Percentiles rank a stretch among this genome's conserved stretches.
phyloP scores from a whole-genome alignment of 305 asterid species.

The Coffea humblotiana region DNA sequence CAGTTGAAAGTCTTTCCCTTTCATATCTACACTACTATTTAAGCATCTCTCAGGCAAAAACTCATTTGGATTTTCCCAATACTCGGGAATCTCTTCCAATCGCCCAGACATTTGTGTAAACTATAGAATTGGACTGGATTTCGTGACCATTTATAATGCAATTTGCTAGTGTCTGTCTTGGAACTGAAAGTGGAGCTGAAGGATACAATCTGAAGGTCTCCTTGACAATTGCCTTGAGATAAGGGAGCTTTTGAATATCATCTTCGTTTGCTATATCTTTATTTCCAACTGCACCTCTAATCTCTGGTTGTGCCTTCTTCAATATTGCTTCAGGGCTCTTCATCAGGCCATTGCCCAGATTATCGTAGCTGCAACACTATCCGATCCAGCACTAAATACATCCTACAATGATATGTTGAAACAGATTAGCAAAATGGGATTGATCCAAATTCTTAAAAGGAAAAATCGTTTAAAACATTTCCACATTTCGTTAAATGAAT shows the following conservation, averaged over 20 bases:
- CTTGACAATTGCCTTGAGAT: slow-evolving; percentile 24
- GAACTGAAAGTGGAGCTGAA: no score
- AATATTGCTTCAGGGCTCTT: background rate
- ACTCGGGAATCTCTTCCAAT: slow-evolving; percentile 18
- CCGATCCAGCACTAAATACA: background rate
- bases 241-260: slow-evolving; percentile 29
- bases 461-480: no score
- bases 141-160: background rate
- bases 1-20: background rate
- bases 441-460: no score
- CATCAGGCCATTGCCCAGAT: slow-evolving; percentile 18
- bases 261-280: background rate
- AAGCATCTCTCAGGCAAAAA: slow-evolving; percentile 26
- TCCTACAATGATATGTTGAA: background rate
- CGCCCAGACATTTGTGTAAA: slow-evolving; percentile 14
- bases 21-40: slow-evolving; percentile 8
- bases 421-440: no score
- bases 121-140: slow-evolving; percentile 13
- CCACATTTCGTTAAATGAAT: no score
- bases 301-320: slow-evolving; percentile 13
- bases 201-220: no score
- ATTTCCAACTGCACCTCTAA: background rate
- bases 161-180: no score
- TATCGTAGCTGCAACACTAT: background rate
- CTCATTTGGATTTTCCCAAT: slow-evolving; percentile 17